These are phyloP conservation scores for Osmozyma mogii DNA, from an alignment of 805 yeast species.

Conservation along the genomic window DNA sequence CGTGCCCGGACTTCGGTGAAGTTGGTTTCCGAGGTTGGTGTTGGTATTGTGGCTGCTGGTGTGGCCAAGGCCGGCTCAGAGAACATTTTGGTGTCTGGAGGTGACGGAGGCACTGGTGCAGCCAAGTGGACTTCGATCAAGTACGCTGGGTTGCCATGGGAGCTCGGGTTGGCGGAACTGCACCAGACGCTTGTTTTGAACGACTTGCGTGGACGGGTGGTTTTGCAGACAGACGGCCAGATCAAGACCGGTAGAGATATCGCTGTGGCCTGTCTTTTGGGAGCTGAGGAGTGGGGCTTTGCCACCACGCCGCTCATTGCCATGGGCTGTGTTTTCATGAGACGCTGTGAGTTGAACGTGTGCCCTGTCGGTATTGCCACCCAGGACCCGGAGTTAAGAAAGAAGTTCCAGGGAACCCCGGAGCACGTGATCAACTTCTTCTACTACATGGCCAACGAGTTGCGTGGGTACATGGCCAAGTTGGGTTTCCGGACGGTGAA, in stretches of 20 bases:
- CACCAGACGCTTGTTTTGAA: slow-evolving; percentile 95
- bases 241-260: slow-evolving; percentile 94
- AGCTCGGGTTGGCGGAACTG: slow-evolving; percentile 94
- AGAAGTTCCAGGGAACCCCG: slow-evolving; percentile 92
- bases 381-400: slow-evolving; percentile 89
- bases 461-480: slow-evolving; percentile 87
- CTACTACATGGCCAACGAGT: slow-evolving; percentile 88
- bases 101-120: slow-evolving; percentile 99
- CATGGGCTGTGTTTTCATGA: slow-evolving; percentile 95
- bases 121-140: slow-evolving; percentile 96
- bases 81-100: slow-evolving; percentile 91
- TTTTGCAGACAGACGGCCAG: slow-evolving; percentile 98
- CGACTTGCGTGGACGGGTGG: slow-evolving; percentile 91
- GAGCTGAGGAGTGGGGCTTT: slow-evolving; percentile 98
- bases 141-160: slow-evolving; percentile 98
- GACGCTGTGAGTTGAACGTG: slow-evolving; percentile 84
- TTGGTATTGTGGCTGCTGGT: slow-evolving; percentile 98
- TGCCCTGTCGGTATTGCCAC: slow-evolving; percentile 99
- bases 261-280: slow-evolving; percentile 90
- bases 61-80: slow-evolving; percentile 99
- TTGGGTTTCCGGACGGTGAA: slow-evolving; percentile 92
- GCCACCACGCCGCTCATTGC: slow-evolving; percentile 97
- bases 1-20: slow-evolving; percentile 95
- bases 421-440: slow-evolving; percentile 98
- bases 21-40: slow-evolving; percentile 97